Evolutionary conservation across 768 basidiomycete species (phyloP).

Genomic region (Leccinellum albellum): DNA sequence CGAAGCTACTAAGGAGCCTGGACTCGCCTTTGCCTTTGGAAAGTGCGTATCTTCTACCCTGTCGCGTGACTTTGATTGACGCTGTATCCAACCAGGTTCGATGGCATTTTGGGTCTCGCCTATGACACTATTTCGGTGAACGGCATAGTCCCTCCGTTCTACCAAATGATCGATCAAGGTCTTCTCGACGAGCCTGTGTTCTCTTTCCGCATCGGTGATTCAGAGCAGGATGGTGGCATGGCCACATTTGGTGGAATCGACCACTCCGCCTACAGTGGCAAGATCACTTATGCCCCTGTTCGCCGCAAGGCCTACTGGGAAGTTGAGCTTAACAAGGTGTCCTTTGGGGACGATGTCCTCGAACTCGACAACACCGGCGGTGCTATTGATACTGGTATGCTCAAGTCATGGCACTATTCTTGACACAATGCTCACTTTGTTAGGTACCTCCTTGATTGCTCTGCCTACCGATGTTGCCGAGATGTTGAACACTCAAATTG

Average conservation of each 20-base stretch:
- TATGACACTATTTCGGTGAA: conserved; percentile 97
- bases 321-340: conserved; percentile 84
- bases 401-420: not conserved
- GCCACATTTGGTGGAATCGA: conserved; percentile 92
- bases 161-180: conserved; percentile 80
- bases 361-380: conserved; percentile 93
- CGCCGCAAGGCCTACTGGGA: conserved; percentile 98
- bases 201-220: conserved; percentile 87
- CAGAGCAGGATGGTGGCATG: conserved; percentile 87
- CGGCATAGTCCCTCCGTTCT: conserved; percentile 89
- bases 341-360: conserved; percentile 81
- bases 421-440: conserved; percentile 2
- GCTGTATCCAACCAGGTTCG: conserved; percentile 55
- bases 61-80: not conserved
- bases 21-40: conserved; percentile 94
- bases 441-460: conserved; percentile 91
- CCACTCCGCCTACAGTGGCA: conserved; percentile 66
- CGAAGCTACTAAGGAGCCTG: conserved; percentile 94
- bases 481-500: conserved; percentile 94
- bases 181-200: conserved; percentile 86
- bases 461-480: conserved; percentile 93
- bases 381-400: conserved; percentile 80
- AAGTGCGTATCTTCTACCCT: conserved; percentile 51
- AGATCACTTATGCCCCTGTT: conserved; percentile 83
- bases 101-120: conserved; percentile 90